Evolutionary conservation across 2,329 filamentous ascomycete genomes (phyloP).

Genomic region (Elsinoe ampelina): DNA sequence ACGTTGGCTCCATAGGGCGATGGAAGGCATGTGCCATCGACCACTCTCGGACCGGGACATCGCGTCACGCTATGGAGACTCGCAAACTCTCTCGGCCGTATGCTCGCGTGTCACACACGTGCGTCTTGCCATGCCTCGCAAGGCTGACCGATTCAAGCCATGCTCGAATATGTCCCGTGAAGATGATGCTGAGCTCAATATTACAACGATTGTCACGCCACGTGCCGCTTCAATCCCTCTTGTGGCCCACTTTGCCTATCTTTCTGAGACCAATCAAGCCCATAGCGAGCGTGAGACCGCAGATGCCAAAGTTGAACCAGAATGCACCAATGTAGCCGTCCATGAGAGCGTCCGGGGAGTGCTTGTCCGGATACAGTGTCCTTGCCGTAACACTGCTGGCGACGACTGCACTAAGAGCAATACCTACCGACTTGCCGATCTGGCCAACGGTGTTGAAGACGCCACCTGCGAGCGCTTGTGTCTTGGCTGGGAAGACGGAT

Average conservation of each 20-base stretch:
- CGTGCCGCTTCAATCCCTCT: slow-evolving; percentile 26
- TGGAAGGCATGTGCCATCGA: too few species aligned
- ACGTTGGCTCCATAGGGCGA: too few species aligned
- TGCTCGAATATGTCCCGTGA: neutral
- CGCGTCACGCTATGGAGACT: too few species aligned
- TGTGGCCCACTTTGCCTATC: slow-evolving; percentile 37
- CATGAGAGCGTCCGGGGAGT: slow-evolving; percentile 29
- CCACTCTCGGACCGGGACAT: too few species aligned
- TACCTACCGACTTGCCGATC: slow-evolving; percentile 33
- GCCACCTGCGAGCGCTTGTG: slow-evolving; percentile 36
- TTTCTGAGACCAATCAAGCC: slow-evolving; percentile 33
- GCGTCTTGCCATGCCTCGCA: too few species aligned
- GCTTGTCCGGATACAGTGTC: slow-evolving; percentile 22
- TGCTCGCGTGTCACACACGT: too few species aligned
- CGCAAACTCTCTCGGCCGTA: too few species aligned
- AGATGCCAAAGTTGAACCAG: slow-evolving; percentile 34
- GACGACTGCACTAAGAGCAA: slow-evolving; percentile 32
- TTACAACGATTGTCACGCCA: neutral
- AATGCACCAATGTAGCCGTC: slow-evolving; percentile 35
- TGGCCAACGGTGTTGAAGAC: slow-evolving; percentile 39
- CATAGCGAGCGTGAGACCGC: slow-evolving; percentile 25
- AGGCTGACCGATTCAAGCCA: neutral
- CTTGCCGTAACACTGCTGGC: slow-evolving; percentile 23
- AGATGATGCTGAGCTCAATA: neutral
- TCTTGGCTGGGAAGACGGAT: slow-evolving; percentile 31